Base-by-base conservation (phyloP, 352 stramenopile genomes). In the Pelagophyceae sp. region DNA sequence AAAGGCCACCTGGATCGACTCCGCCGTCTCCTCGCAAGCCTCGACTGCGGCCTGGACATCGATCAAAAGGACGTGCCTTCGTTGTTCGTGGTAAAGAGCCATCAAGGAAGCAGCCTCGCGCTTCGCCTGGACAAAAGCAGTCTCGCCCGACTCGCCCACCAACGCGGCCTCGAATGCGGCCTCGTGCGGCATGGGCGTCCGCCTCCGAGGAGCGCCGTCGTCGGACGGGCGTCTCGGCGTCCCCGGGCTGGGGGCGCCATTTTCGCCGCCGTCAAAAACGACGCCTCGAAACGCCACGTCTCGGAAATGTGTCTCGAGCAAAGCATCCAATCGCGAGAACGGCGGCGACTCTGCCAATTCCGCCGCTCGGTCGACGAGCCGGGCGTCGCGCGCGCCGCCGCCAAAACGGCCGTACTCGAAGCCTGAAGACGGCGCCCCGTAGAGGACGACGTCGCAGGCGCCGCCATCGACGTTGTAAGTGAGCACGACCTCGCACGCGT, bases 401-500 rank as follows among this genome's bases (percentile, higher is more conserved):
- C 61, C 61, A 38, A 71, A 71, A 2, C 61, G 6, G n/a, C 37
- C 1, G 61, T 71, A 71, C 29, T 71, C 61, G 31, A 71, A 71
- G 19, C 29, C 33, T 27, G 61, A 2, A 6, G 17, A 6, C 58
- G 58, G 58, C 11, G 15, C 58, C 58, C 58, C 58, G 58, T 35
- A 67, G 15, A 67, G 6, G 58, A 67, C 58, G 58, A 67, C 58
- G 15, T 67, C 29, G 58, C 58, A 67, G 58, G 31, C 58, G 58
- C 29, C 58, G 15, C 29, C 58, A 33, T 67, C 29, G 58, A 67
- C 58, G 23, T 35, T n/a, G 58, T 67, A 67, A 31, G 11, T 67
- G 11, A 67, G 58, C 11, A 67, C 27, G 15, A 67, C 23, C 58
- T 67, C 58, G 58, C 23, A 33, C 11, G 58, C 23, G 23, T 67